Percentiles rank a stretch among this genome's conserved stretches.
phyloP scores from a whole-genome alignment of 1,284 basidiomycete genomes.

The Malassezia sympodialis region DNA sequence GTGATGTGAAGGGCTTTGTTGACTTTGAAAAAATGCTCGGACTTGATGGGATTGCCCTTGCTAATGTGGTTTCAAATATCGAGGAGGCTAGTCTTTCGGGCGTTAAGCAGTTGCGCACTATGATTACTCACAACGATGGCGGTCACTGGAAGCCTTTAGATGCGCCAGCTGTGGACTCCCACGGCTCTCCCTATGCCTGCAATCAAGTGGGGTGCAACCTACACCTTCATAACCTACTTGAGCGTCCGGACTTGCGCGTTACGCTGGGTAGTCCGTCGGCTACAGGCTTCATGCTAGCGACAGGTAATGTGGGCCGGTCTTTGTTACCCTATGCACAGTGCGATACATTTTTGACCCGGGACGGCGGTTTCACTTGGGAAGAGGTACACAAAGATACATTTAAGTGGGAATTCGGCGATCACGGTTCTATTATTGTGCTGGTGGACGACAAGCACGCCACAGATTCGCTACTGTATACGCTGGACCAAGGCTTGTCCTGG shows the following conservation, averaged over 20 bases:
- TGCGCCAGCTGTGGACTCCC: conserved; percentile 68
- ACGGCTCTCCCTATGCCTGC: conserved; percentile 67
- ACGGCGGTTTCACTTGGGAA: conserved; percentile 95
- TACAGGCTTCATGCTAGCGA: conserved; percentile 84
- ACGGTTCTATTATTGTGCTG: conserved; percentile 81
- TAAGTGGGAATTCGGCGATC: conserved; percentile 96
- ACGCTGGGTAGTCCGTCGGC: conserved; percentile 86
- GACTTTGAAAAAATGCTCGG: conserved; percentile 98
- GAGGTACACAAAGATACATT: conserved; percentile 97
- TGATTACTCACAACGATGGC: conserved; percentile 96
- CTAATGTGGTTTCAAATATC: conserved; percentile 79
- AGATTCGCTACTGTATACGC: conserved; percentile 76
- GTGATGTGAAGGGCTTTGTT: conserved; percentile 73
- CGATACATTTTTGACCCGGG: conserved; percentile 90
- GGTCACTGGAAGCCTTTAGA: conserved; percentile 74
- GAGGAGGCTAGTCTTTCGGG: conserved; percentile 64
- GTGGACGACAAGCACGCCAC: conserved; percentile 89
- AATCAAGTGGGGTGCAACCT: conserved; percentile 65
- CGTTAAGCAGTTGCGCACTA: conserved; percentile 66
- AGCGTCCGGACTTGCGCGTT: conserved; percentile 74
- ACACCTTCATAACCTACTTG: conserved; percentile 91
- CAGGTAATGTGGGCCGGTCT: conserved; percentile 85
- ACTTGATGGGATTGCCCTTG: conserved; percentile 83
- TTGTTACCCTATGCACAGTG: conserved; percentile 73
- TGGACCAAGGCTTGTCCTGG: conserved; percentile 79